Base-by-base conservation (phyloP, 768 basidiomycete genomes). In the Mycena indigotica region DNA sequence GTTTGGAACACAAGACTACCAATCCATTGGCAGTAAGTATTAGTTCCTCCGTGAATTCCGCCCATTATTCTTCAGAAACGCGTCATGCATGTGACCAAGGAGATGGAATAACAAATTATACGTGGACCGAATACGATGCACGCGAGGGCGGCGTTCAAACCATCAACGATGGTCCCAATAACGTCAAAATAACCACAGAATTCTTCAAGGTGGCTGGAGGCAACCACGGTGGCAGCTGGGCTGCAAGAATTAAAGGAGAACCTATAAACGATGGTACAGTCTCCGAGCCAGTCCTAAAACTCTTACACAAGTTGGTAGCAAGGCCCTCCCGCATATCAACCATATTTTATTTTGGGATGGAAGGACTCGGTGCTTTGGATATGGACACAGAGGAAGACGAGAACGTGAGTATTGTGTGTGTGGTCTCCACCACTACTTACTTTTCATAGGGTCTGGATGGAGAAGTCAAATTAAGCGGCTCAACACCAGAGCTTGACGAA, bases 61-160 rank as follows among this genome's bases (percentile, higher is more conserved):
- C 60, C 53, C 57, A 32, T 60, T 54, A 12, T 23, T 32, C 29
- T 44, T 62, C 38, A 93, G 92, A 82, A 60, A 77, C 87, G 24
- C 86, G 95, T 2, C 93, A 97, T 75, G 82, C 90, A 4, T 95
- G 94, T 68, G 93, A 96, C 63, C 93, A 97, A 68, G 84, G 82
- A 4, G 94, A 96, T 67, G 85, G 83, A 1, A 77, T 98, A 32
- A 81, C 86, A 57, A 80, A 79, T 35, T 98, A 97, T 72, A 88
- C 90, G 21, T 98, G 91, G 88, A 89, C 89, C 2, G 82, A 85
- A 63, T 95, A 92, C 67, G 94, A 97, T 70, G 78, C 91, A 19
- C 85, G 93, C 21, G 83, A 88, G 67, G 93, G 91, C 45, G 93
- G 93, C 49, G 83, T 91, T 24, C 91, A 98, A 72, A 84, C 93